Evolutionary conservation across 1,284 basidiomycete species (phyloP), one percentile per base, ranked within the genome.

Genomic region (Tremellales sp.): DNA sequence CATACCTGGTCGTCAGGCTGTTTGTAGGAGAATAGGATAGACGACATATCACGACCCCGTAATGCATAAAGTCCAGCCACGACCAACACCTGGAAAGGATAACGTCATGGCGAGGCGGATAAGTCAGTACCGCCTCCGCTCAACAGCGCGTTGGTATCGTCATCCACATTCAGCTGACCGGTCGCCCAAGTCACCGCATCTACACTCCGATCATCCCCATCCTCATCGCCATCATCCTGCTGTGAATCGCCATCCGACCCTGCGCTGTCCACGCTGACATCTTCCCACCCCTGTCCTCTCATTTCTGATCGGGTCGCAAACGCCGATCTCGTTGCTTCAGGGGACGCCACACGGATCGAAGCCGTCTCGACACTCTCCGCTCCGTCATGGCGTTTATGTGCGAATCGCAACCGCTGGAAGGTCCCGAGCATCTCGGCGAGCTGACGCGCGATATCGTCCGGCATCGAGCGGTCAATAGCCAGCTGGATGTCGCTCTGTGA

Each of bases 1-100:
- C 78, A 42, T 91, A 91, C 65, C 82, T 90, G 78, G 65, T 90
- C 43, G 78, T 91, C 22, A 82, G 89, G 13, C 64, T 90, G 53
- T 91, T 92, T 67, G 84, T 85, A 26, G 86, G 89, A 56, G 88
- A 91, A 76, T 91, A 82, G 45, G 29, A 8, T 15, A 31, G 29
- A 31, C 10, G 29, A 31, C 15, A 31, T 31, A 31, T 31, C 29
- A 31, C 29, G 29, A 8, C 15, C 29, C 29, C 8, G 8, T 31
- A 15, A 31, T 31, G 29, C 29, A 31, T 31, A n/a, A n/a, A n/a
- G n/a, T n/a, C n/a, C n/a, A n/a, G n/a, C n/a, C n/a, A n/a, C n/a
- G n/a, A n/a, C n/a, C n/a, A n/a, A n/a, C n/a, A n/a, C n/a, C n/a
- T n/a, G n/a, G n/a, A n/a, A n/a, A n/a, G n/a, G n/a, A n/a, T n/a